Evolutionary conservation across 1,139 yeast species (phyloP), one percentile per base, ranked within the genome.

Genomic region (Saccharomyces hybrid): DNA sequence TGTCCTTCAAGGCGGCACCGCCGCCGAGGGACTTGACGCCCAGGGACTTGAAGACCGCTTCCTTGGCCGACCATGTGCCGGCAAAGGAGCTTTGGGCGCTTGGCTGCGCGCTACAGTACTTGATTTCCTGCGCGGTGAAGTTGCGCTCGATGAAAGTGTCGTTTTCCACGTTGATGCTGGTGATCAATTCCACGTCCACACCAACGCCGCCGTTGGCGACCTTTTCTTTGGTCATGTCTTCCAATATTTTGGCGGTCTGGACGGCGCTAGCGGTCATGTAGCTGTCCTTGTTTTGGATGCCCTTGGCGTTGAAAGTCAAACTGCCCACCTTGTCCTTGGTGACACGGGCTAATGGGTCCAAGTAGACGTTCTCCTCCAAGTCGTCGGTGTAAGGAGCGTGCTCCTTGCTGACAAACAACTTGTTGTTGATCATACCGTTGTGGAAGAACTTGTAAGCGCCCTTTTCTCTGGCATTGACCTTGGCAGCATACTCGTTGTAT

Each of bases 31-130:
- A 85, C 68, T 82, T 80, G 59, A 89, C 95, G 59, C 95, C 93
- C 67, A 93, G 79, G 23, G 97, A 88, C 78, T 93, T 93, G 83
- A 93, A 93, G 46, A 90, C 97, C 44, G 99, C 99, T 76, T 93
- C 99, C 76, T 93, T 93, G 53, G 99, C 99, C 47, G 97, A 88
- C 99, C 99, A 93, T 51, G 96, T 87, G 53, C 99, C 99, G 41
- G 99, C 91, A 74, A 80, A 93, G 6, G 97, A 89, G 23, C 98
- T 90, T 70, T 83, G 88, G 54, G 95, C 88, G 62, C 79, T 79
- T 46, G 96, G 76, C 46, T 97, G 82, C 52, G 76, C 68, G 56
- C 73, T 70, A 73, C 98, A 91, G 78, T 93, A 93, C 50, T 75
- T 77, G 63, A 85, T 84, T 77, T 93, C 99, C 25, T 74, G 78